These are phyloP conservation scores for Stemphylium lycopersici DNA, from an alignment of 2,329 filamentous ascomycete species.

Conservation along the genomic window DNA sequence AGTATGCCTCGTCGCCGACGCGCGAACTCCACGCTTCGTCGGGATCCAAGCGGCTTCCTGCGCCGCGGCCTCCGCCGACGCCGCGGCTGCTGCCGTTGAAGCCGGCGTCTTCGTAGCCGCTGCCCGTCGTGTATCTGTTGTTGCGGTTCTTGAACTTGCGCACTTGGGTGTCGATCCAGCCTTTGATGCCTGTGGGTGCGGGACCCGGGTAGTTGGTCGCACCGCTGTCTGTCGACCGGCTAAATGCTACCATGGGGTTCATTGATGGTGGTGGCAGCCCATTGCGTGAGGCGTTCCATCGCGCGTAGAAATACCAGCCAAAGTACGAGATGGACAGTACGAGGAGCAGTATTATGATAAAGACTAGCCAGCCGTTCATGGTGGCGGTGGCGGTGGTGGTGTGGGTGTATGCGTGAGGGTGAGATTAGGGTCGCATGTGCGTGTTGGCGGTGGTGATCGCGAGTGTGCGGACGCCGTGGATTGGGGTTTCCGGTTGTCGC, in stretches of 20 bases:
- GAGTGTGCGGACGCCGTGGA: conserved; percentile 15
- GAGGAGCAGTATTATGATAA: conserved; percentile 75
- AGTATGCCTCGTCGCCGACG: conserved; percentile 77
- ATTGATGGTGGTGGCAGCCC: conserved; percentile 75
- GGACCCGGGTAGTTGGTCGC: conserved; percentile 55
- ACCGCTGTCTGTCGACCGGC: conserved; percentile 30
- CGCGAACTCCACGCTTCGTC: conserved; percentile 87
- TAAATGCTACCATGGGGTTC: conserved; percentile 76
- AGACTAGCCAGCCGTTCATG: conserved; percentile 57
- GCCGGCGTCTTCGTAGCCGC: conserved; percentile 73
- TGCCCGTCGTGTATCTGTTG: conserved; percentile 70
- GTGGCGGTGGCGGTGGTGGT: conserved; percentile 30
- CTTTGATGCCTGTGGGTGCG: conserved; percentile 67
- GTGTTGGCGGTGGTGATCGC: conserved; percentile 14
- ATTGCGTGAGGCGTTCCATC: conserved; percentile 73
- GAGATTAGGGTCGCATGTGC: conserved; percentile 17
- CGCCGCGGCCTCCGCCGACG: conserved; percentile 41
- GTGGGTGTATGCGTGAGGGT: neutral
- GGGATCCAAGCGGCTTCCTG: conserved; percentile 71
- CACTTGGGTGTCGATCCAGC: conserved; percentile 75
- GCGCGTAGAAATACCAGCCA: conserved; percentile 74
- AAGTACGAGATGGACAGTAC: conserved; percentile 64
- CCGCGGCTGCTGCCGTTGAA: conserved; percentile 36
- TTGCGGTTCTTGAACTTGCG: conserved; percentile 69
- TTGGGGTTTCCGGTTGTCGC: neutral